A percentile compares a stretch with the other conserved stretches of the same genome.
Conservation (phyloP, 2,329 filamentous ascomycete species). For the Setomelanomma holmii region DNA sequence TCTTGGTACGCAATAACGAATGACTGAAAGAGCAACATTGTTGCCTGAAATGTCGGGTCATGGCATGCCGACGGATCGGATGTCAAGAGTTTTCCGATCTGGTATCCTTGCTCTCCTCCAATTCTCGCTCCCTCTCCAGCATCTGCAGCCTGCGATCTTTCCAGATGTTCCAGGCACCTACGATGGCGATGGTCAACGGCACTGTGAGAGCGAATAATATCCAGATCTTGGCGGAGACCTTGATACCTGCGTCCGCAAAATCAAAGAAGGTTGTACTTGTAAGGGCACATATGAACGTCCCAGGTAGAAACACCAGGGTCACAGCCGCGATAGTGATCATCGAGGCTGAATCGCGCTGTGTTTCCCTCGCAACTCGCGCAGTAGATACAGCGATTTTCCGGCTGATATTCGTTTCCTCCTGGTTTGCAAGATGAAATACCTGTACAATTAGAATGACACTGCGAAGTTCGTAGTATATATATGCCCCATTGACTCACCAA, state of each 20-base stretch:
- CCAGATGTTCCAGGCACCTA: conserved; percentile 20
- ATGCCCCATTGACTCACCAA: too few relatives aligned
- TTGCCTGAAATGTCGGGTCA: conserved; percentile 8
- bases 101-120: neutral
- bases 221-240: conserved; percentile 21
- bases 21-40: conserved; percentile 2
- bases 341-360: conserved; percentile 31
- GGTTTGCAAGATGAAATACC: conserved; percentile 31
- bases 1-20: conserved; percentile 1
- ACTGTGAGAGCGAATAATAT: conserved; percentile 20
- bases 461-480: too few relatives aligned
- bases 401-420: conserved; percentile 20
- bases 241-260: conserved; percentile 14
- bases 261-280: conserved; percentile 29
- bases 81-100: conserved; percentile 2
- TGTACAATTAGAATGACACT: too few relatives aligned
- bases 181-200: conserved; percentile 18
- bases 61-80: conserved; percentile 6
- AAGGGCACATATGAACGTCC: conserved; percentile 27
- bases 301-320: conserved; percentile 33
- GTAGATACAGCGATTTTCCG: conserved; percentile 22
- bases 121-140: neutral
- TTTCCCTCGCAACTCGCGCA: conserved; percentile 17
- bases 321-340: conserved; percentile 38
- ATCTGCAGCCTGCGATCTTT: conserved; percentile 9